Conservation (phyloP, 2,329 filamentous ascomycete species). For the Tolypocladium sp. region DNA sequence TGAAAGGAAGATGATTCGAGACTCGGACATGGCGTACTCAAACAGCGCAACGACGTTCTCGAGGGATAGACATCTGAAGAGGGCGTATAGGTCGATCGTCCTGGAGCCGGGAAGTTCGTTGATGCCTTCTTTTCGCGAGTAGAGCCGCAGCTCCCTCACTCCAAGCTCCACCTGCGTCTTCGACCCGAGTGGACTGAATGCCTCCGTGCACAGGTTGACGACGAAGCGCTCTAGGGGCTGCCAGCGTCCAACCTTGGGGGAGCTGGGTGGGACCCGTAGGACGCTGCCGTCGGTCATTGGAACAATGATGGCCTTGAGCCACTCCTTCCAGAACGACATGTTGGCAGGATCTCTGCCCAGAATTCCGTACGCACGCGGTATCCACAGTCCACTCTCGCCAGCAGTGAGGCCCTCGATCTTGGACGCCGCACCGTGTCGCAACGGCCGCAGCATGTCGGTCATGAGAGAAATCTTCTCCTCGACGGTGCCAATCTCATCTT, state of each 20-base stretch:
- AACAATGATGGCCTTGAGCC: slow-evolving; percentile 86
- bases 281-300: slow-evolving; percentile 89
- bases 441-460: slow-evolving; percentile 87
- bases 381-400: slow-evolving; percentile 93
- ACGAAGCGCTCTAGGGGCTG: slow-evolving; percentile 95
- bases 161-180: slow-evolving; percentile 93
- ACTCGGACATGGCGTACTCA: slow-evolving; percentile 87
- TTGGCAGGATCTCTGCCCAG: slow-evolving; percentile 75
- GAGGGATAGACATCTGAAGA: slow-evolving; percentile 83
- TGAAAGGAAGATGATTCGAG: slow-evolving; percentile 90
- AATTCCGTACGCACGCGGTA: slow-evolving; percentile 85
- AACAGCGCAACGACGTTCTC: slow-evolving; percentile 89
- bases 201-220: slow-evolving; percentile 92
- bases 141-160: slow-evolving; percentile 81
- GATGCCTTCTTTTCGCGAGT: slow-evolving; percentile 81
- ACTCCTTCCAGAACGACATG: slow-evolving; percentile 96
- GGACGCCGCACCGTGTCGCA: slow-evolving; percentile 87
- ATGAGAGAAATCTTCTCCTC: slow-evolving; percentile 97
- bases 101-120: slow-evolving; percentile 92
- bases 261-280: slow-evolving; percentile 75
- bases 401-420: slow-evolving; percentile 96
- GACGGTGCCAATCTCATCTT: slow-evolving; percentile 89
- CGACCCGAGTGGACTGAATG: slow-evolving; percentile 82
- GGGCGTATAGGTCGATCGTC: slow-evolving; percentile 82
- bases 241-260: slow-evolving; percentile 86